Conservation (phyloP, 2,329 filamentous ascomycete genomes). For the Rhynchosporium graminicola region DNA sequence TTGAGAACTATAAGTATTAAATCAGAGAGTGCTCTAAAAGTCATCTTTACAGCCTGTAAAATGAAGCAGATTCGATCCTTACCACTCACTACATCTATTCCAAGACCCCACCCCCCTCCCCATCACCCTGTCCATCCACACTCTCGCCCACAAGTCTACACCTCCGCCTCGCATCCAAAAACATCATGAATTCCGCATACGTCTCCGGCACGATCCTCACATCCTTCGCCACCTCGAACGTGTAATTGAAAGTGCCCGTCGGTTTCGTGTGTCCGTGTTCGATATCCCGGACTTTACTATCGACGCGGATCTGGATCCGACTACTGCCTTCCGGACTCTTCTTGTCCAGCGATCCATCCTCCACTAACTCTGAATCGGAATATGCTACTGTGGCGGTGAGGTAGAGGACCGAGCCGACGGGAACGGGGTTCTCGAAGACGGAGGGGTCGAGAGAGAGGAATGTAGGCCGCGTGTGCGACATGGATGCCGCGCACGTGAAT, state of each 20-base stretch:
- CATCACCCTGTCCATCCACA: slow-evolving; percentile 10
- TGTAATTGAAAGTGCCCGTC: slow-evolving; percentile 73
- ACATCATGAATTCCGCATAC: slow-evolving; percentile 44
- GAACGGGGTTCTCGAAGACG: slow-evolving; percentile 72
- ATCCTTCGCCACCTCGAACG: slow-evolving; percentile 65
- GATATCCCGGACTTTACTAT: slow-evolving; percentile 67
- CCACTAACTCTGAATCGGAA: slow-evolving; percentile 58
- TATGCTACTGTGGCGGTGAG: slow-evolving; percentile 68
- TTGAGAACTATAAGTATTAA: too few species aligned
- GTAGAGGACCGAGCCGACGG: slow-evolving; percentile 70
- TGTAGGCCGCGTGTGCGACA: slow-evolving; percentile 65
- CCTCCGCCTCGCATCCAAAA: slow-evolving; percentile 43
- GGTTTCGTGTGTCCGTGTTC: slow-evolving; percentile 68
- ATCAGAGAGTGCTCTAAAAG: not conserved
- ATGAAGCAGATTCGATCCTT: too few species aligned
- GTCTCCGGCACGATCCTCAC: slow-evolving; percentile 62
- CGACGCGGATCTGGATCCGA: slow-evolving; percentile 66
- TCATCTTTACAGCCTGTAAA: too few species aligned
- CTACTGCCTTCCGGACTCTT: slow-evolving; percentile 49
- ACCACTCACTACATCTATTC: slow-evolving; percentile 12
- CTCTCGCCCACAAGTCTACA: slow-evolving; percentile 21
- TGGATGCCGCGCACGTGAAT: slow-evolving; percentile 69
- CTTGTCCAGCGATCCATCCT: slow-evolving; percentile 35
- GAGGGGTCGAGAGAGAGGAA: slow-evolving; percentile 70
- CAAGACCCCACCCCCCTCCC: slow-evolving; percentile 24